These are phyloP conservation scores for Echinochloa phyllopogon DNA, from an alignment of 176 grass and related monocot genomes.

Conservation along the genomic window DNA sequence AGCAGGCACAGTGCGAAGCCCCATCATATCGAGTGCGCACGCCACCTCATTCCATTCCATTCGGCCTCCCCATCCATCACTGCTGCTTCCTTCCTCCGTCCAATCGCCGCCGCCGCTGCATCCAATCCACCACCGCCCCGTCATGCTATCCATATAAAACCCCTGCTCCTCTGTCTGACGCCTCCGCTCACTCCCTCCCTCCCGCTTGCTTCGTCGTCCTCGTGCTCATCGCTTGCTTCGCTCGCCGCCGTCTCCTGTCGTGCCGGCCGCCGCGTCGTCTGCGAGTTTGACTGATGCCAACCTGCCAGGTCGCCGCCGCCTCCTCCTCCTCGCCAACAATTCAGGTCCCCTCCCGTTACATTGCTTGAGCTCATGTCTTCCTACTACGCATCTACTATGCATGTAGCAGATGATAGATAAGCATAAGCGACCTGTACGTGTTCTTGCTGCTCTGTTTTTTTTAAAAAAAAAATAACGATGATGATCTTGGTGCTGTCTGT, in stretches of 20 bases:
- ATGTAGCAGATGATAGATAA: neutral
- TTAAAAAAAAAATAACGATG: too few species aligned
- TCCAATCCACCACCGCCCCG: too few species aligned
- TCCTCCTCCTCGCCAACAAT: too few species aligned
- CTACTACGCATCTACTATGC: neutral
- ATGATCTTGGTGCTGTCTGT: conserved; percentile 6
- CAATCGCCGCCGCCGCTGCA: too few species aligned
- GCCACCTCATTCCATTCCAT: conserved; percentile 34
- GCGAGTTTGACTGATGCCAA: conserved; percentile 50
- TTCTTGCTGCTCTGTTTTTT: neutral
- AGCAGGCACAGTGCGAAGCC: conserved; percentile 26
- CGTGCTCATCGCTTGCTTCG: neutral
- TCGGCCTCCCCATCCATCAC: neutral
- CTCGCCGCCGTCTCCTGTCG: conserved; percentile 41
- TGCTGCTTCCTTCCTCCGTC: too few species aligned
- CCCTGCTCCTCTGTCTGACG: too few species aligned
- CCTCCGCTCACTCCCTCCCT: too few species aligned
- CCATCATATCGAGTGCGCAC: conserved; percentile 49
- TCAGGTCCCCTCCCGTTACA: neutral
- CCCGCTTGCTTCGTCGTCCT: neutral
- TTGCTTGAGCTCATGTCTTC: too few species aligned
- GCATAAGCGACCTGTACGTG: neutral
- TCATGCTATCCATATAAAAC: too few species aligned
- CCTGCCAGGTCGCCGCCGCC: conserved; percentile 90
- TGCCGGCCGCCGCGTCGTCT: conserved; percentile 53